Evolutionary conservation across 106 monocot species (phyloP).

Genomic region (Dioscorea alata): DNA sequence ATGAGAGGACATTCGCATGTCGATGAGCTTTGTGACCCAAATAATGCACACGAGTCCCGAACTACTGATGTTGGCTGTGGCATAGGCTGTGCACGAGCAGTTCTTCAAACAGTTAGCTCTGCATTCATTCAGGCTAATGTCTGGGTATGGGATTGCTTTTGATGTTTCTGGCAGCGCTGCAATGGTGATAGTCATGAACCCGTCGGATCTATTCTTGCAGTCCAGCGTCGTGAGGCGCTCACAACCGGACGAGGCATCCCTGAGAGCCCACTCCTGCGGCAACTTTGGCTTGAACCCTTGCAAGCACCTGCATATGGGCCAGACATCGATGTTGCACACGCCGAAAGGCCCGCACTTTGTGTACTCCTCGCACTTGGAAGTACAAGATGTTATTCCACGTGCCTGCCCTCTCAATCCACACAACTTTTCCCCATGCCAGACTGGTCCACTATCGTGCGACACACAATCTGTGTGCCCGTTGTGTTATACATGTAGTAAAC

Average conservation of each 20-base stretch:
- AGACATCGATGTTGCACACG: slow-evolving; percentile 20
- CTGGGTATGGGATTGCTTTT: slow-evolving; percentile 1
- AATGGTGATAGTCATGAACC: slow-evolving; percentile 16
- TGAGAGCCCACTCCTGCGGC: slow-evolving; percentile 20
- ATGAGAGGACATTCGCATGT: not conserved
- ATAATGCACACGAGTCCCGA: slow-evolving; percentile 8
- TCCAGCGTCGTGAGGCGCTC: slow-evolving; percentile 24
- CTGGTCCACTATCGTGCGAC: slow-evolving; percentile 10
- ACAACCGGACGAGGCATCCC: slow-evolving; percentile 30
- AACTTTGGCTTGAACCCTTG: slow-evolving; percentile 34
- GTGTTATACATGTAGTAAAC: not conserved
- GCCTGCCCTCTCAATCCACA: slow-evolving; percentile 14
- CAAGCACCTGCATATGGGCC: slow-evolving; percentile 39
- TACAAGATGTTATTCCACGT: slow-evolving; percentile 30
- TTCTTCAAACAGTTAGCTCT: not conserved
- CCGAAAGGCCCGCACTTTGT: slow-evolving; percentile 37
- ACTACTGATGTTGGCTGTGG: not conserved
- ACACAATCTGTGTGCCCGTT: not conserved
- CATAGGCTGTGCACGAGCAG: slow-evolving; percentile 16
- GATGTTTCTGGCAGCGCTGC: slow-evolving; percentile 28
- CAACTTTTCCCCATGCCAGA: slow-evolving; percentile 8
- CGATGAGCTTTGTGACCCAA: slow-evolving; percentile 9
- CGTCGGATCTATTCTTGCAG: slow-evolving; percentile 28
- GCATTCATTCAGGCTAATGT: slow-evolving; percentile 4
- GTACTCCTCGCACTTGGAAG: slow-evolving; percentile 23